Base-by-base conservation (phyloP, 2,329 filamentous ascomycete species). In the Aureobasidium sp. region DNA sequence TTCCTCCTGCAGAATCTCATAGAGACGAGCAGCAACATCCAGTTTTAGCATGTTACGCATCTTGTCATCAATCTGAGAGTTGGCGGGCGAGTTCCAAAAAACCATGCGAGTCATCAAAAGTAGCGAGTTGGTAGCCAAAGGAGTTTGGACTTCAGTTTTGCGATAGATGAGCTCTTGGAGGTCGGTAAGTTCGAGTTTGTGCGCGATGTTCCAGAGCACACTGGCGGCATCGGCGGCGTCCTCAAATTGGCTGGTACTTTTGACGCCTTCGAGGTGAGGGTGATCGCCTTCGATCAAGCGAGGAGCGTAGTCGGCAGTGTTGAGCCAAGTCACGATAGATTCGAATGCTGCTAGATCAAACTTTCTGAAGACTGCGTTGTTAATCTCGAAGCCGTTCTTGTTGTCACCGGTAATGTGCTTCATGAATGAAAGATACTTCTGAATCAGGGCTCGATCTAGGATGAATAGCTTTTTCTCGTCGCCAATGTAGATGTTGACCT, bases 401-500 rank as follows among this genome's bases (percentile, higher is more conserved):
- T 51, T 24, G 34, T 51, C 59, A 32, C 39, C 50, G 8, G 15
- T 50, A 9, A 62, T 46, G 29, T 55, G 41, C 17, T 39, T 47
- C 17, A 24, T 48, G 41, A 62, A 24, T 3, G n/a, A 20, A 5
- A 39, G 51, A 34, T 62, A 26, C 17, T 47, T 48, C 10, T 55
- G 37, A 26, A 62, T 55, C 2, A 34, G 17, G 5, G 29, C 32
- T 17, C 29, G 27, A 17, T 62, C 50, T 12, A 47, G 27, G 10
- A 55, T 39, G 34, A 62, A 62, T 20, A 53, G 48, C 27, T 55
- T 37, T 10, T 41, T 13, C 39, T 61, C 59, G 27, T 34, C 27
- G 29, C 48, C 41, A 8, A 61, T 41, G 48, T 37, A 61, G 26
- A 61, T 29, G 20, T 61, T 61, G 37, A 61, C 48, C 27, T 61